Evolutionary conservation across 2,329 filamentous ascomycete species (phyloP).

Genomic region (Lasiodiplodia sp.): DNA sequence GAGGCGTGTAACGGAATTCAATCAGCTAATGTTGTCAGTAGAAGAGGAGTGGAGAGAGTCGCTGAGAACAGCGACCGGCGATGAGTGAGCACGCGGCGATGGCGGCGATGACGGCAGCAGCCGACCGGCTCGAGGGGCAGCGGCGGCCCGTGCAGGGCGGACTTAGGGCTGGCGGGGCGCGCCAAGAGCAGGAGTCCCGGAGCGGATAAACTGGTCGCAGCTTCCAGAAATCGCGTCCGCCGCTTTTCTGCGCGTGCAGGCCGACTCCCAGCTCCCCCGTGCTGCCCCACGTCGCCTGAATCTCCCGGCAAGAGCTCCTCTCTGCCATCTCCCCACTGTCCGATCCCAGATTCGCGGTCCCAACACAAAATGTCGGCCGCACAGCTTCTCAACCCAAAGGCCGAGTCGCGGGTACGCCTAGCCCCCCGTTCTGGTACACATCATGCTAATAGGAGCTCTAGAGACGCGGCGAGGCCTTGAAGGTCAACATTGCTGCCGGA

Average conservation of each 20-base stretch:
- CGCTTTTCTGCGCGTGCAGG: conserved; percentile 29
- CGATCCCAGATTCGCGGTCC: conserved; percentile 1
- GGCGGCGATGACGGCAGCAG: conserved; percentile 23
- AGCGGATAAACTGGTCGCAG: conserved; percentile 26
- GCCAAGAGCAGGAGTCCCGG: not conserved
- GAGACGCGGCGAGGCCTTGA: conserved; percentile 95
- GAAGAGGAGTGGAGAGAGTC: not conserved
- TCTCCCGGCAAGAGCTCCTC: conserved; percentile 15
- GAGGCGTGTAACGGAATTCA: not conserved
- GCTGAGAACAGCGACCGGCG: not conserved
- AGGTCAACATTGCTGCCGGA: conserved; percentile 95
- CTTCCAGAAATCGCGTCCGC: conserved; percentile 29
- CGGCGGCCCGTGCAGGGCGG: not conserved
- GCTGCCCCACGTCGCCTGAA: conserved; percentile 18
- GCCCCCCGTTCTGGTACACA: conserved; percentile 32
- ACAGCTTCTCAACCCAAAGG: conserved; percentile 98
- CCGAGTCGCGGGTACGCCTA: conserved; percentile 85
- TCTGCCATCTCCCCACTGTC: conserved; percentile 9
- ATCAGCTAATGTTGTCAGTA: not conserved
- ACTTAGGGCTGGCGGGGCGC: conserved; percentile 1
- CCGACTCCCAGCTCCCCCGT: conserved; percentile 24
- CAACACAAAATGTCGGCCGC: conserved; percentile 81
- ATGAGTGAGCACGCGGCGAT: not conserved
- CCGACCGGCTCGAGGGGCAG: not conserved
- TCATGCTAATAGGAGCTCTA: conserved; percentile 59